phyloP scores from a whole-genome alignment of 179 eudicot species.

The Beta corolliflora region DNA sequence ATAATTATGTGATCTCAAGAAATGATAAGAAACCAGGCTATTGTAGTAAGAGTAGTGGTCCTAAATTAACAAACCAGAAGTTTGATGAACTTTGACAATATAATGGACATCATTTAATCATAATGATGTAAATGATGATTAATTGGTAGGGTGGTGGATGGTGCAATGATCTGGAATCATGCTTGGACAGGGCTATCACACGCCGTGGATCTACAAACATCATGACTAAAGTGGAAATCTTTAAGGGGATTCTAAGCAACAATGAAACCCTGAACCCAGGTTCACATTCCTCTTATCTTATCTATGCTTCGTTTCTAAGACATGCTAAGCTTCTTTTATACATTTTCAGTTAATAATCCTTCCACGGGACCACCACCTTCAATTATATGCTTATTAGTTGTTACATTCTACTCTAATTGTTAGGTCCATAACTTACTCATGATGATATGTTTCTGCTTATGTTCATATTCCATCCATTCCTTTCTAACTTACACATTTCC shows the following conservation, averaged over 20 bases:
- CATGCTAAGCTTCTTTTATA: not conserved
- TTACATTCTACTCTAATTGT: not conserved
- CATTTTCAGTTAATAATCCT: not conserved
- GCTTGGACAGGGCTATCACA: slow-evolving; percentile 68
- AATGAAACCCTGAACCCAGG: slow-evolving; percentile 82
- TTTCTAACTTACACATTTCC: too few species aligned
- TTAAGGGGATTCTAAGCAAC: slow-evolving; percentile 84
- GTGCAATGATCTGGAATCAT: slow-evolving; percentile 85
- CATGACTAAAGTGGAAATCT: slow-evolving; percentile 65
- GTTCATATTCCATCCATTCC: too few species aligned
- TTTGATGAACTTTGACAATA: not conserved
- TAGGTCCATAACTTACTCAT: not conserved
- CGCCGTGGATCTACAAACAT: slow-evolving; percentile 82
- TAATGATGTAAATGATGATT: not conserved
- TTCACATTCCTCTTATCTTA: slow-evolving; percentile 13
- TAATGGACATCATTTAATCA: not conserved
- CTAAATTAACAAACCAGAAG: not conserved
- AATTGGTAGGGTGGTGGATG: slow-evolving; percentile 88
- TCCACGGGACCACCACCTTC: not conserved
- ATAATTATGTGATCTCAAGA: too few species aligned
- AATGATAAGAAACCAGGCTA: not conserved
- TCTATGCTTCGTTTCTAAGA: slow-evolving; percentile 1
- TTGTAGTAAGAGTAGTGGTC: not conserved
- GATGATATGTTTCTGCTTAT: too few species aligned
- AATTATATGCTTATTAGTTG: not conserved